These are phyloP conservation scores for Auricularia auricula-judae DNA, from an alignment of 768 basidiomycete genomes.

Conservation along the genomic window DNA sequence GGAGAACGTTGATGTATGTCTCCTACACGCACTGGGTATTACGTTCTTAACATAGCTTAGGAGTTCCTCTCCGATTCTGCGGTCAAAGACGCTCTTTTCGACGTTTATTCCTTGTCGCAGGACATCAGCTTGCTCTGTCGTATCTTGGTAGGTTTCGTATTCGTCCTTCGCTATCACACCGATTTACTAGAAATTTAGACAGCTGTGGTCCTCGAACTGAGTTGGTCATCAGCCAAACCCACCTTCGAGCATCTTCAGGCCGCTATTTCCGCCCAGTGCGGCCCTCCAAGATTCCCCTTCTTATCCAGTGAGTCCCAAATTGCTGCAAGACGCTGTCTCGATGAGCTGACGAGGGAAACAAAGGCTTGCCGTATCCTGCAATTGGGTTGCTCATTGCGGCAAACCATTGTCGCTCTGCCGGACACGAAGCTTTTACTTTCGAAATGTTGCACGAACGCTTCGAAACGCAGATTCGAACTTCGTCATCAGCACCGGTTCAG, in stretches of 20 bases:
- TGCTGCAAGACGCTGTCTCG: not conserved
- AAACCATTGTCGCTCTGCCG: conserved; percentile 63
- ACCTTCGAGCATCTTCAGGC: conserved; percentile 31
- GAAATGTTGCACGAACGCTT: conserved; percentile 82
- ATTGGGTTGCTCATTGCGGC: conserved; percentile 80
- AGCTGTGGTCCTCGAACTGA: conserved; percentile 21
- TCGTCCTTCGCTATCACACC: no score
- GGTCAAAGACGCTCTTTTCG: not conserved
- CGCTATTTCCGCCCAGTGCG: conserved; percentile 41
- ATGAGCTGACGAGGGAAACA: conserved; percentile 1
- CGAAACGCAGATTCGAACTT: conserved; percentile 60
- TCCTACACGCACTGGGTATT: not conserved
- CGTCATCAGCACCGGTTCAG: conserved; percentile 63
- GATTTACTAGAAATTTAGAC: conserved; percentile 7
- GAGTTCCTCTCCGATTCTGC: conserved; percentile 5
- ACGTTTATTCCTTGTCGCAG: not conserved
- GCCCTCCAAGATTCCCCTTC: conserved; percentile 40
- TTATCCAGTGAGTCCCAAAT: conserved; percentile 35
- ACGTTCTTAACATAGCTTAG: conserved; percentile 34
- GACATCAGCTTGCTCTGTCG: conserved; percentile 27
- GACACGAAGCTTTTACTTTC: conserved; percentile 76
- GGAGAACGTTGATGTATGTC: conserved; percentile 34
- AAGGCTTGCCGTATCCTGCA: conserved; percentile 67
- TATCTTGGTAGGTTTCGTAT: conserved; percentile 21
- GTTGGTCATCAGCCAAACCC: conserved; percentile 42